Evolutionary conservation across 805 yeast genomes (phyloP).

Genomic region (Kuraishia piskuri): DNA sequence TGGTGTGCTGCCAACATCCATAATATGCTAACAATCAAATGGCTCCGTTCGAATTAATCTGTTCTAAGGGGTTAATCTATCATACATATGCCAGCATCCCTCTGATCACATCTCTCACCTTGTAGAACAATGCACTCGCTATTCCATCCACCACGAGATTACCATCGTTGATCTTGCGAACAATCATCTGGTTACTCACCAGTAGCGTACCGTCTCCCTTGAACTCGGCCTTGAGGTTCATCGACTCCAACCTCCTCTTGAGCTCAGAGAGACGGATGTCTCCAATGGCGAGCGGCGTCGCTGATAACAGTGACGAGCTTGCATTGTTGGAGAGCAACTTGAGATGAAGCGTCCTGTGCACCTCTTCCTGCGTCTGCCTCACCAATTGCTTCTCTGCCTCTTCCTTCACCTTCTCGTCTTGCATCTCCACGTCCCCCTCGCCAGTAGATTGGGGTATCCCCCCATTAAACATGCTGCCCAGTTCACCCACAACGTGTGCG

Average conservation of each 20-base stretch:
- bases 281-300: conserved; percentile 63
- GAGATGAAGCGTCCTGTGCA: conserved; percentile 7
- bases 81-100: conserved; percentile 69
- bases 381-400: conserved; percentile 1
- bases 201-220: conserved; percentile 90
- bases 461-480: conserved; percentile 15
- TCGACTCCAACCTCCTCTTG: conserved; percentile 47
- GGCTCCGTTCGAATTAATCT: too few species aligned
- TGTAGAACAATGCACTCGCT: conserved; percentile 66
- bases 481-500: conserved; percentile 72
- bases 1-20: too few species aligned
- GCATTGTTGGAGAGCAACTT: conserved; percentile 5
- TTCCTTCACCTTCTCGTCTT: neutral
- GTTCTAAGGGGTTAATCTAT: too few species aligned
- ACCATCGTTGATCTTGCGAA: conserved; percentile 74
- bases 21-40: too few species aligned
- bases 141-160: conserved; percentile 81
- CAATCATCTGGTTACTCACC: conserved; percentile 67
- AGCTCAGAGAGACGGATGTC: conserved; percentile 80
- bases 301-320: conserved; percentile 4
- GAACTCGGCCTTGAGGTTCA: conserved; percentile 73
- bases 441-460: neutral
- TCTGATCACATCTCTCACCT: conserved; percentile 63
- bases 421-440: neutral
- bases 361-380: conserved; percentile 6